Evolutionary conservation across 345 rosid genomes (phyloP).

Genomic region (Citrus hindsii): DNA sequence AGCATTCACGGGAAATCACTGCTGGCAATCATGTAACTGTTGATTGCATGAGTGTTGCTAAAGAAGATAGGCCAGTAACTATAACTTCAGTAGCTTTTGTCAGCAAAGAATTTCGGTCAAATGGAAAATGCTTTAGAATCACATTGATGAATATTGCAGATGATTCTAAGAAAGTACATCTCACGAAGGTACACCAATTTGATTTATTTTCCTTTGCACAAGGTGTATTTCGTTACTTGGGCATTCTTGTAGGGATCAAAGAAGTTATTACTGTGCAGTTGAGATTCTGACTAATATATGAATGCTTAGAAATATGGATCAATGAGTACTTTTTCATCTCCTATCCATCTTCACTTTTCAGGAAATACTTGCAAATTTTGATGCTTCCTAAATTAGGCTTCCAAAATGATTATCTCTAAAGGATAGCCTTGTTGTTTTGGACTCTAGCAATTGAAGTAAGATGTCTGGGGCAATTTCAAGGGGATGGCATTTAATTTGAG

Average conservation of each 20-base stretch:
- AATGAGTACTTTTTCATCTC: neutral
- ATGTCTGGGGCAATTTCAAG: no score
- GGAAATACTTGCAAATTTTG: neutral
- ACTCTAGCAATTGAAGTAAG: no score
- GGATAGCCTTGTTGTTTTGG: neutral
- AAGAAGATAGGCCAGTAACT: slow-evolving; percentile 21
- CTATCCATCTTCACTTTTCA: neutral
- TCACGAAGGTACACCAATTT: slow-evolving; percentile 46
- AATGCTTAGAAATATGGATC: neutral
- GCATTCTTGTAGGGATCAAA: neutral
- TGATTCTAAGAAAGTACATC: slow-evolving; percentile 56
- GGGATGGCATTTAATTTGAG: no score
- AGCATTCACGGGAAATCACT: slow-evolving; percentile 22
- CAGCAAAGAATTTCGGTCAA: slow-evolving; percentile 22
- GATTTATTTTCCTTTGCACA: slow-evolving; percentile 3
- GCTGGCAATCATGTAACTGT: slow-evolving; percentile 21
- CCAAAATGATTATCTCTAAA: neutral
- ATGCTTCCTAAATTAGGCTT: neutral
- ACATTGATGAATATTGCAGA: slow-evolving; percentile 80
- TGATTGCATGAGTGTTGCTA: slow-evolving; percentile 11
- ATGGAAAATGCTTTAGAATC: slow-evolving; percentile 39
- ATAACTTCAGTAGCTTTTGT: slow-evolving; percentile 18
- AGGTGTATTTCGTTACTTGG: neutral
- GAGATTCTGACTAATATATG: neutral
- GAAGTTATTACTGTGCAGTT: neutral